These are phyloP conservation scores for Trypanosomatidae sp. DNA, from an alignment of 208 protist genomes.

Conservation along the genomic window DNA sequence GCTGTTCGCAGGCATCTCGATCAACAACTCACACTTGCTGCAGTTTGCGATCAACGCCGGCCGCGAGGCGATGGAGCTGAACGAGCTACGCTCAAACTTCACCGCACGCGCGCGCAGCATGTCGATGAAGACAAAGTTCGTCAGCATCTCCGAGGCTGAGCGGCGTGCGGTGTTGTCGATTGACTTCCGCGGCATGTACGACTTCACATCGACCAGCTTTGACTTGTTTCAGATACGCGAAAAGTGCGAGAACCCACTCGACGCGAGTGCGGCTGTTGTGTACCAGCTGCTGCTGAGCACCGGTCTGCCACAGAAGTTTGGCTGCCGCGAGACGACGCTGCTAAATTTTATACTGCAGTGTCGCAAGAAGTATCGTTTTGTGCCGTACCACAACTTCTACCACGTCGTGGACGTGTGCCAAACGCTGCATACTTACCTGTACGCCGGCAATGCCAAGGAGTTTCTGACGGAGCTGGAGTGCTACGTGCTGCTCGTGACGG, in stretches of 20 bases:
- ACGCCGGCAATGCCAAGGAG: slow-evolving; percentile 21
- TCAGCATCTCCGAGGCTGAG: slow-evolving; percentile 25
- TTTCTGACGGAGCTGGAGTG: slow-evolving; percentile 61
- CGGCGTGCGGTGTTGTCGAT: slow-evolving; percentile 15
- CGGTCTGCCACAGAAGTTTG: slow-evolving; percentile 62
- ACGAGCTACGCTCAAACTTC: slow-evolving; percentile 19
- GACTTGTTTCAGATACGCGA: slow-evolving; percentile 58
- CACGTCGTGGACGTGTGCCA: slow-evolving; percentile 77
- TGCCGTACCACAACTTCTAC: slow-evolving; percentile 85
- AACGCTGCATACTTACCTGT: slow-evolving; percentile 65
- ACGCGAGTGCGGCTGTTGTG: slow-evolving; percentile 31
- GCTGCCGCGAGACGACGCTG: slow-evolving; percentile 47
- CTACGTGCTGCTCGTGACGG: slow-evolving; percentile 65
- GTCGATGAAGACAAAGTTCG: slow-evolving; percentile 4
- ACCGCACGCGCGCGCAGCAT: neutral
- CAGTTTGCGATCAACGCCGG: slow-evolving; percentile 70
- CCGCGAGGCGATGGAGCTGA: slow-evolving; percentile 56
- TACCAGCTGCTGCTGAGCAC: slow-evolving; percentile 33
- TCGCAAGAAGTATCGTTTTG: slow-evolving; percentile 64
- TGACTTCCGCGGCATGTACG: slow-evolving; percentile 16
- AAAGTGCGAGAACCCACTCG: slow-evolving; percentile 14
- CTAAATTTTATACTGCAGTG: slow-evolving; percentile 72
- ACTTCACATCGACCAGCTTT: slow-evolving; percentile 49
- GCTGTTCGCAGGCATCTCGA: slow-evolving; percentile 72
- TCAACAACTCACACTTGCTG: slow-evolving; percentile 74